These are phyloP conservation scores for Colletotrichum sp. DNA, from an alignment of 2,329 filamentous ascomycete genomes.

Conservation along the genomic window DNA sequence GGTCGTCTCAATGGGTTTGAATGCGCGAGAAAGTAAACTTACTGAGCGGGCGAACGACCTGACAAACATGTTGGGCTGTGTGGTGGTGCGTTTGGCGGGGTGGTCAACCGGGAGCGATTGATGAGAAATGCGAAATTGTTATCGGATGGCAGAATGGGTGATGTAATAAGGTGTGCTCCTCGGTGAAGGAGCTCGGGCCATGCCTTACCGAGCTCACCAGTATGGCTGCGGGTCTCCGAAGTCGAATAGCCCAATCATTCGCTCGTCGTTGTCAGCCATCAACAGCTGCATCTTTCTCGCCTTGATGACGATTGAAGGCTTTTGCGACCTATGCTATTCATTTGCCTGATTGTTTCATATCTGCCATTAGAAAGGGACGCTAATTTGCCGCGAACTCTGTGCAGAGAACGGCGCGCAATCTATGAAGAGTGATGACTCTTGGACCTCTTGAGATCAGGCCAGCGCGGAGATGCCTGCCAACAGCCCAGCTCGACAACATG, in stretches of 20 bases:
- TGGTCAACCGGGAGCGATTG: neutral
- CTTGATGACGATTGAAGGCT: neutral
- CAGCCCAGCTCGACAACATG: neutral
- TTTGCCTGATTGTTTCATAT: neutral
- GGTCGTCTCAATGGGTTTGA: accelerated
- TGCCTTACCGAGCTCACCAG: neutral
- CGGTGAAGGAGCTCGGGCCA: conserved; percentile 16
- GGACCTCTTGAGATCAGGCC: neutral
- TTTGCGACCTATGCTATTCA: neutral
- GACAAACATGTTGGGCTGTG: conserved; percentile 7
- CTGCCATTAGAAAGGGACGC: accelerated
- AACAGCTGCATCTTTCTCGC: neutral
- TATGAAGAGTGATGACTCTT: neutral
- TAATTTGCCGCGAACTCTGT: neutral
- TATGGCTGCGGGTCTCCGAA: neutral
- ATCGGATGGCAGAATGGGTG: conserved; percentile 14
- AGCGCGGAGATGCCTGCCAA: neutral
- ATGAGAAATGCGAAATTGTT: conserved; percentile 15
- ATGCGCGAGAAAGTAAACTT: neutral
- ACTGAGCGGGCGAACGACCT: conserved; percentile 18
- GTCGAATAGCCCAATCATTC: neutral
- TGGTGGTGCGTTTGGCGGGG: neutral
- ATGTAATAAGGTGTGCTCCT: conserved; percentile 13
- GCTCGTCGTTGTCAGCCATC: neutral
- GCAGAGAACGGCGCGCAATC: neutral